Percentiles rank a stretch among this genome's conserved stretches.
Evolutionary conservation across 2,329 filamentous ascomycete species (phyloP).

Genomic region (Nothophaeocryptopus gaeumannii): DNA sequence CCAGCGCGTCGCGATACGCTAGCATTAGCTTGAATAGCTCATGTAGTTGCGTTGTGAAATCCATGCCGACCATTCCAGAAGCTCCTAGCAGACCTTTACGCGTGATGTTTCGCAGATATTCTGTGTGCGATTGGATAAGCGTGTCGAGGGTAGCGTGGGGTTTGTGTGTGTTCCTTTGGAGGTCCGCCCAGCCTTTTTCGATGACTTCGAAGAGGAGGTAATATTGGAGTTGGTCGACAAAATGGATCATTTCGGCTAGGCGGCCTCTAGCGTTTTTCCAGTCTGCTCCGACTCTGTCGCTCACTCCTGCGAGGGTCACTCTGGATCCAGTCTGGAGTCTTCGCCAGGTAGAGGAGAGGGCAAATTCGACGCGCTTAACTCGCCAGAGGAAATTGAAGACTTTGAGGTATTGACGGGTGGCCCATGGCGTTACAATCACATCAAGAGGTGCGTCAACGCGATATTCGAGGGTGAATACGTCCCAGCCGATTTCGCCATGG

Average conservation of each 20-base stretch:
- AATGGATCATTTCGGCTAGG: conserved; percentile 97
- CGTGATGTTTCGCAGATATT: conserved; percentile 89
- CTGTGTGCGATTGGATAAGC: conserved; percentile 84
- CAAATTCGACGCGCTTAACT: conserved; percentile 96
- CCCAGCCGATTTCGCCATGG: conserved; percentile 97
- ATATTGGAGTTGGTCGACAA: conserved; percentile 94
- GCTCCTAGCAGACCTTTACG: conserved; percentile 91
- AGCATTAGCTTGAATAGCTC: conserved; percentile 94
- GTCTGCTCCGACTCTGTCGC: conserved; percentile 59
- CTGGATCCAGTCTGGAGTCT: conserved; percentile 92
- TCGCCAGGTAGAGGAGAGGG: conserved; percentile 84
- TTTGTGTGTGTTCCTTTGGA: conserved; percentile 71
- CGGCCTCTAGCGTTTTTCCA: conserved; percentile 90
- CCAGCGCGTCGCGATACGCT: conserved; percentile 85
- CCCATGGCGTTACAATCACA: conserved; percentile 94
- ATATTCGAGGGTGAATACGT: conserved; percentile 98
- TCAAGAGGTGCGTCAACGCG: conserved; percentile 96
- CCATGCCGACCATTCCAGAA: conserved; percentile 42
- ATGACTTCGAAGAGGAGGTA: conserved; percentile 99
- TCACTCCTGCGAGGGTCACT: conserved; percentile 78
- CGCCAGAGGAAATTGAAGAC: conserved; percentile 99
- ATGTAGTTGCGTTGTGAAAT: conserved; percentile 86
- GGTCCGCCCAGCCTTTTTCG: conserved; percentile 88
- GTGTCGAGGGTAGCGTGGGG: conserved; percentile 92
- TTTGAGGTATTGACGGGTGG: conserved; percentile 93